Percentiles rank a stretch among this genome's conserved stretches.
Evolutionary conservation across 176 grass and related monocot genomes (phyloP).

Genomic region (Echinochloa phyllopogon): DNA sequence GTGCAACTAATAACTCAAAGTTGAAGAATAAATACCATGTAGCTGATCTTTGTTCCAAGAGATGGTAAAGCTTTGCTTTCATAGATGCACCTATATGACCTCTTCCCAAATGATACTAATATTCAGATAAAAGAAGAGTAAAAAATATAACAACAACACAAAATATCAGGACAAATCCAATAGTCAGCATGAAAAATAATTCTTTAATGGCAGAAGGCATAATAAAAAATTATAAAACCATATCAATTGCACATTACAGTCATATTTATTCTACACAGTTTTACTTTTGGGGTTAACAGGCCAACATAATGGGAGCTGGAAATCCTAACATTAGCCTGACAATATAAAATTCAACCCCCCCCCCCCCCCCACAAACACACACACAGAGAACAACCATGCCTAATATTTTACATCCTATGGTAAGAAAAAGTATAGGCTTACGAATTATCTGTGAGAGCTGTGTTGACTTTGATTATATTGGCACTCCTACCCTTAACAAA

Average conservation of each 20-base stretch:
- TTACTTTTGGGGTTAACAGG: constrained; percentile 6
- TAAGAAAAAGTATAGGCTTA: background rate
- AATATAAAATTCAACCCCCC: background rate
- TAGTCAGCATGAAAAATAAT: constrained; percentile 4
- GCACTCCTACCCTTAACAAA: background rate
- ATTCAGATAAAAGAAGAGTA: constrained; percentile 37
- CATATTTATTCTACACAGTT: background rate
- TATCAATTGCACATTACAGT: background rate
- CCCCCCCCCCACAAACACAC: too few relatives aligned
- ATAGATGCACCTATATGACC: constrained; percentile 90
- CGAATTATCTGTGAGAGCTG: background rate
- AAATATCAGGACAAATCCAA: constrained; percentile 15
- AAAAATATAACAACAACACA: background rate
- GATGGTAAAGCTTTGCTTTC: constrained; percentile 82
- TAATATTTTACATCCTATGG: constrained; percentile 6
- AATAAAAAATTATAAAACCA: background rate
- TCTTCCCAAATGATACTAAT: constrained; percentile 94
- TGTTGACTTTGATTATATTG: background rate
- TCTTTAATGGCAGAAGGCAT: background rate
- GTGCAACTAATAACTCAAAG: constrained; percentile 8
- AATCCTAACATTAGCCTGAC: background rate
- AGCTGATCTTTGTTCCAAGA: constrained; percentile 82
- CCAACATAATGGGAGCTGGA: constrained; percentile 7
- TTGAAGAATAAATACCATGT: constrained; percentile 65
- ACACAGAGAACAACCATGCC: background rate